A percentile compares a stretch with the other conserved stretches of the same genome.
Conservation (phyloP, 1,284 basidiomycete genomes). For the Rhodotorula mucilaginosa region DNA sequence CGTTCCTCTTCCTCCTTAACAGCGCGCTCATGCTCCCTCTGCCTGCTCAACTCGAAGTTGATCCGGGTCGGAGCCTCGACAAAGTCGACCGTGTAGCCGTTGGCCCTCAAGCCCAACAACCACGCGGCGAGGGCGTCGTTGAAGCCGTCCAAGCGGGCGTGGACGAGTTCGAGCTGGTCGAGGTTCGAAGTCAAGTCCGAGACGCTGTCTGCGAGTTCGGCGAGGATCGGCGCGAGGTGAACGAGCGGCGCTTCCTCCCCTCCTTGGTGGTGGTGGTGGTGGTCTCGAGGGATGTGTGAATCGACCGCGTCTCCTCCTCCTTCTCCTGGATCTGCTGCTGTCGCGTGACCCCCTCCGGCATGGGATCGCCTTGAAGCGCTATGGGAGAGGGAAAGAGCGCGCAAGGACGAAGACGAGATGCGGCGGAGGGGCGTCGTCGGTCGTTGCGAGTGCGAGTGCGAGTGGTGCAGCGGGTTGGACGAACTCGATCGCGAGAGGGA, state of each 20-base stretch:
- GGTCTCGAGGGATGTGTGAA: not conserved
- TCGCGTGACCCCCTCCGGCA: not conserved
- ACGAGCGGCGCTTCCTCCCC: constrained; percentile 45
- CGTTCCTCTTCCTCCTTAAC: constrained; percentile 4
- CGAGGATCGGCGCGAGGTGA: constrained; percentile 46
- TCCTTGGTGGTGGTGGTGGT: not conserved
- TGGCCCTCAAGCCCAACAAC: constrained; percentile 50
- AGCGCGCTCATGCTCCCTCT: not conserved
- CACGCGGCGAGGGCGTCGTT: constrained; percentile 50
- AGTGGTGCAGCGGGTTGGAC: not conserved
- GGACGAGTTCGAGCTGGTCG: constrained; percentile 44
- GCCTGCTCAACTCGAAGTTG: constrained; percentile 35
- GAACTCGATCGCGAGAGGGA: not conserved
- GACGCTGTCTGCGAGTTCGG: constrained; percentile 48
- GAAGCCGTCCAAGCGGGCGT: constrained; percentile 47
- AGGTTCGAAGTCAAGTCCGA: constrained; percentile 47
- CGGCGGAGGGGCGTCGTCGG: constrained; percentile 39
- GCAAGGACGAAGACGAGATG: constrained; percentile 31
- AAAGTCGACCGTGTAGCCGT: constrained; percentile 52
- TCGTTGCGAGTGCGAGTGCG: constrained; percentile 2
- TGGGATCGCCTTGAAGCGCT: constrained; percentile 1
- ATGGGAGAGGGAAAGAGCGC: constrained; percentile 29
- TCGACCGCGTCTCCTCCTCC: not conserved
- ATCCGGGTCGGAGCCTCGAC: constrained; percentile 42
- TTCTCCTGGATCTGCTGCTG: not conserved